Evolutionary conservation across 805 yeast species (phyloP).

Genomic region (Sporopachydermia lactativora): DNA sequence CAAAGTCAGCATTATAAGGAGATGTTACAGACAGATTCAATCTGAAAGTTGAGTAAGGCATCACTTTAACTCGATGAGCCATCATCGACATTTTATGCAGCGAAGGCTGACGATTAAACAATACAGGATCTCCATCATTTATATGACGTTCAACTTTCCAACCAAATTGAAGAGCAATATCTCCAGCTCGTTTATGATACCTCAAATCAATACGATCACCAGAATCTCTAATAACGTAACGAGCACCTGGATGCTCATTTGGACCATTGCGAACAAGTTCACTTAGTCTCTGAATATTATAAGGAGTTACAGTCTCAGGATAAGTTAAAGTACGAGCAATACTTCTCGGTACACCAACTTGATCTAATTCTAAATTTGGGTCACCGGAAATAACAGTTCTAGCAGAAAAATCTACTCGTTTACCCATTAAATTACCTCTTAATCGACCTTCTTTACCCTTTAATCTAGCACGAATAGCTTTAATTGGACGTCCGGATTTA

Average conservation of each 20-base stretch:
- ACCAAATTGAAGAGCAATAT: constrained; percentile 92
- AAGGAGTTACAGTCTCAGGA: constrained; percentile 97
- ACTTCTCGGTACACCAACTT: constrained; percentile 96
- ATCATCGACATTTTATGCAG: constrained; percentile 99
- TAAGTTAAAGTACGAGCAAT: constrained; percentile 92
- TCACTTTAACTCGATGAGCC: constrained; percentile 96
- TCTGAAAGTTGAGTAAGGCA: constrained; percentile 98
- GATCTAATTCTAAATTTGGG: constrained; percentile 93
- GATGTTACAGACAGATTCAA: constrained; percentile 93
- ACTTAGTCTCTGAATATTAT: constrained; percentile 85
- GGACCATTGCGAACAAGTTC: constrained; percentile 96
- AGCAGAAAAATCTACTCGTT: constrained; percentile 98
- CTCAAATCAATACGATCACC: constrained; percentile 98
- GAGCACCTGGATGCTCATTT: constrained; percentile 99
- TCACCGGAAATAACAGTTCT: constrained; percentile 99
- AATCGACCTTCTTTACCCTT: constrained; percentile 99
- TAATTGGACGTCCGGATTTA: constrained; percentile 97
- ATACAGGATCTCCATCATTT: constrained; percentile 94
- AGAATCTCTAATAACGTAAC: constrained; percentile 92
- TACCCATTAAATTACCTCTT: constrained; percentile 98
- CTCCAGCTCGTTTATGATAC: constrained; percentile 97
- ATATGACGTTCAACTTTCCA: constrained; percentile 99
- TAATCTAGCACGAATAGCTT: constrained; percentile 96
- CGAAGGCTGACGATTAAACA: constrained; percentile 98
- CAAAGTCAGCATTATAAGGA: constrained; percentile 99